Evolutionary conservation across 768 basidiomycete species (phyloP).

Genomic region (Pisolithus marmoratus): DNA sequence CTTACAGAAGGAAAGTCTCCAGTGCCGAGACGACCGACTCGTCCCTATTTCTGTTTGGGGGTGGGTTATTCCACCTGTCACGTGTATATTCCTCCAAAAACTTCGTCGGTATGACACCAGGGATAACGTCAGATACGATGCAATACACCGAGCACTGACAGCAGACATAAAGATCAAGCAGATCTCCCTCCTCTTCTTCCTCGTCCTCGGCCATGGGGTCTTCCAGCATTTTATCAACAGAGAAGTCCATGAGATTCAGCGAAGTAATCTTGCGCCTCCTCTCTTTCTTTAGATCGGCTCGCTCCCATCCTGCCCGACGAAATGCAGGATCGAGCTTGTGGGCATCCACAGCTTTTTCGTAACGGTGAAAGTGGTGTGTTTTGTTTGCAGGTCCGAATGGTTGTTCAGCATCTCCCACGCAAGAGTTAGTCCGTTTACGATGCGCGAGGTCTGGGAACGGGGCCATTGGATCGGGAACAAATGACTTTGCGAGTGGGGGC

Average conservation of each 20-base stretch:
- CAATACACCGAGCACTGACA: slow-evolving; percentile 80
- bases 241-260: slow-evolving; percentile 26
- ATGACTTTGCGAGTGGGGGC: slow-evolving; percentile 57
- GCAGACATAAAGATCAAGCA: slow-evolving; percentile 77
- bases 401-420: slow-evolving; percentile 47
- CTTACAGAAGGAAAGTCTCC: slow-evolving; percentile 66
- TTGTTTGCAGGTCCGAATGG: slow-evolving; percentile 44
- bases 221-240: slow-evolving; percentile 20
- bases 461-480: slow-evolving; percentile 32
- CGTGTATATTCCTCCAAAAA: slow-evolving; percentile 56
- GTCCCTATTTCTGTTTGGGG: slow-evolving; percentile 47
- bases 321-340: slow-evolving; percentile 58
- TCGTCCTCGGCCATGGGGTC: slow-evolving; percentile 28
- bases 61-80: slow-evolving; percentile 58
- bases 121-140: slow-evolving; percentile 62
- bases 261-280: slow-evolving; percentile 47
- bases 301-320: slow-evolving; percentile 56
- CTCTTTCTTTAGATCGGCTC: slow-evolving; percentile 44
- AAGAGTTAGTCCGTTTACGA: slow-evolving; percentile 44
- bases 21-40: slow-evolving; percentile 49
- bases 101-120: slow-evolving; percentile 64
- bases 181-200: slow-evolving; percentile 43
- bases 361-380: slow-evolving; percentile 81
- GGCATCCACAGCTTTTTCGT: slow-evolving; percentile 66
- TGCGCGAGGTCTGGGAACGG: slow-evolving; percentile 53